Evolutionary conservation across 345 rosid genomes (phyloP).

Genomic region (Lenwebbia sp.): DNA sequence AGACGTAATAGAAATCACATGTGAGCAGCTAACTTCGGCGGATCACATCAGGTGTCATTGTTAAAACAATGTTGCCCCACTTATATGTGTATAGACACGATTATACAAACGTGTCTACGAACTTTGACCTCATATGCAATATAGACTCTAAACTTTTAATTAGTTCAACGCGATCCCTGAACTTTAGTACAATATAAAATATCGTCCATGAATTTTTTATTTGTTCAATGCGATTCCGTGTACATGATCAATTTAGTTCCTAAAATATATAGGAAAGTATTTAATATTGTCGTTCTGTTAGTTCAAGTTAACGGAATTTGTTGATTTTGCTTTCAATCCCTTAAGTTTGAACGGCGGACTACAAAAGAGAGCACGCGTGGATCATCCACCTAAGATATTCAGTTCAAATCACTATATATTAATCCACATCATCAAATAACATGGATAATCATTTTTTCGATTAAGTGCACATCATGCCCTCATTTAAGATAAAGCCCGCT

Average conservation of each 20-base stretch:
- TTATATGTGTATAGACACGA: too few relatives aligned
- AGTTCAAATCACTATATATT: neutral
- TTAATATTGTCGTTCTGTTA: too few relatives aligned
- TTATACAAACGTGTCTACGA: rapidly evolving
- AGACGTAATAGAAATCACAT: neutral
- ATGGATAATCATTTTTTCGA: neutral
- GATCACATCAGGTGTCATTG: neutral
- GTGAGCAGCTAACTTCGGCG: neutral
- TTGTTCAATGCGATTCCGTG: too few relatives aligned
- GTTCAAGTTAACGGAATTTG: too few relatives aligned
- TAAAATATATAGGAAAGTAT: too few relatives aligned
- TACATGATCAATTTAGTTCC: neutral
- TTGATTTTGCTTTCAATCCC: neutral
- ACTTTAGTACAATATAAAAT: neutral
- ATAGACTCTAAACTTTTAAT: neutral
- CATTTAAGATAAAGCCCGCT: neutral
- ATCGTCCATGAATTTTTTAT: too few relatives aligned
- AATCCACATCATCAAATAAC: neutral
- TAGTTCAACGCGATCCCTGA: rapidly evolving
- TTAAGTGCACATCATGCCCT: neutral
- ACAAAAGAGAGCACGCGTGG: neutral
- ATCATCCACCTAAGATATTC: neutral
- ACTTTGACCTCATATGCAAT: neutral
- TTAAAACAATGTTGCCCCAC: too few relatives aligned
- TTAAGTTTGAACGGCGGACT: rapidly evolving